A percentile compares a stretch with the other conserved stretches of the same genome.
phyloP scores from a whole-genome alignment of 345 rosid species.

The Populus euphratica region DNA sequence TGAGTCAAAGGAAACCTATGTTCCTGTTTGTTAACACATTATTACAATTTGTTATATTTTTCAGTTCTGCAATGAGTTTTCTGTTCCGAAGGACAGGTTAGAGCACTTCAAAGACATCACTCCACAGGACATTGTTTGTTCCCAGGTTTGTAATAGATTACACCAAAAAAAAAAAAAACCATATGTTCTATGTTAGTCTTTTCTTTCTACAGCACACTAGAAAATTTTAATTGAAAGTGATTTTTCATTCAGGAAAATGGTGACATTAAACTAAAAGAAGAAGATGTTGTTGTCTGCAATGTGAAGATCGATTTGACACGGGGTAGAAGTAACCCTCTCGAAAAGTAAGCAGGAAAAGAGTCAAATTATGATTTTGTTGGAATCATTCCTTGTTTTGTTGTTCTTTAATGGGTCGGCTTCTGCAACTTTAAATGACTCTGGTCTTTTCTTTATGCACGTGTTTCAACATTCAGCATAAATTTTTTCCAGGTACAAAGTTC shows the following conservation, averaged over 20 bases:
- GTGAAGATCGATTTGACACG: constrained; percentile 49
- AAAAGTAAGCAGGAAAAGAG: constrained; percentile 28
- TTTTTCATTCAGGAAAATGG: constrained; percentile 27
- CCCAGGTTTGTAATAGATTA: constrained; percentile 31
- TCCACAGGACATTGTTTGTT: constrained; percentile 48
- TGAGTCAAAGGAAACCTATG: neutral
- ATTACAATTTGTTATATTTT: neutral
- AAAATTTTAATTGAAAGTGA: constrained; percentile 7
- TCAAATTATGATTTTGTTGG: neutral
- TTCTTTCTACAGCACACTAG: constrained; percentile 3
- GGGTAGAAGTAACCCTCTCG: constrained; percentile 43
- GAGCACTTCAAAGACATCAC: constrained; percentile 44
- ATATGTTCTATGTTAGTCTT: neutral
- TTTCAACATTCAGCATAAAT: constrained; percentile 29
- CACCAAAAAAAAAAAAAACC: neutral
- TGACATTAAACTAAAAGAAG: constrained; percentile 35
- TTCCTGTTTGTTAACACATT: neutral
- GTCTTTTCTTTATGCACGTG: constrained; percentile 26
- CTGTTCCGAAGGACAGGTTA: constrained; percentile 41
- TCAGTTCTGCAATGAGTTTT: constrained; percentile 49
- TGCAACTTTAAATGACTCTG: constrained; percentile 6
- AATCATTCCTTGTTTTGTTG: neutral
- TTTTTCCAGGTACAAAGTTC: constrained; percentile 42
- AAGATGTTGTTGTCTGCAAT: constrained; percentile 43
- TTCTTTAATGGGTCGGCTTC: neutral